A percentile compares a stretch with the other conserved stretches of the same genome.
Conservation (phyloP, 495 filamentous ascomycete genomes). For the Tuber umbilicatum region DNA sequence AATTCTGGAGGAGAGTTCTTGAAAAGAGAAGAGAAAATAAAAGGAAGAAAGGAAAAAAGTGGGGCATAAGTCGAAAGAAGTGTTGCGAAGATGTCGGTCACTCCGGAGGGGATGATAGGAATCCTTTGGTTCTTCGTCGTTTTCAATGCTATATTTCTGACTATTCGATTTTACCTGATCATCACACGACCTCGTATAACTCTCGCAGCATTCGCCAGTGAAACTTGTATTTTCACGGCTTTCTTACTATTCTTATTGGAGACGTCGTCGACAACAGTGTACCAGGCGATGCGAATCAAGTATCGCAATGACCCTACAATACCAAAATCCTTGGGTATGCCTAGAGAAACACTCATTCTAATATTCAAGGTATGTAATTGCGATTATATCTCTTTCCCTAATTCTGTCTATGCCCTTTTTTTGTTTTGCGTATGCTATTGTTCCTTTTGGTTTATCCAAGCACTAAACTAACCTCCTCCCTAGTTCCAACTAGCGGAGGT, state of each 20-base stretch:
- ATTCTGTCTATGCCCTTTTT: background rate
- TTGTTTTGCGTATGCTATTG: background rate
- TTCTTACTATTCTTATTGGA: conserved; percentile 17
- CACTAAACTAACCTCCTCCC: background rate
- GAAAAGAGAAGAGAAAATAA: background rate
- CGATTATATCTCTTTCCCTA: background rate
- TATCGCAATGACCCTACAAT: conserved; percentile 22
- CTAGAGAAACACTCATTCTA: conserved; percentile 11
- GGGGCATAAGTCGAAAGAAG: background rate
- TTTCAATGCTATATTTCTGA: conserved; percentile 20
- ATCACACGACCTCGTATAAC: conserved; percentile 23
- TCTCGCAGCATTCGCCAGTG: conserved; percentile 15
- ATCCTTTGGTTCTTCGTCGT: conserved; percentile 22
- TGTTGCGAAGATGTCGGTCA: conserved; percentile 14
- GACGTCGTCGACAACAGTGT: conserved; percentile 19
- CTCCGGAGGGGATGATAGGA: conserved; percentile 25
- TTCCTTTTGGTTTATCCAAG: background rate
- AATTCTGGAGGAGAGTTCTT: background rate
- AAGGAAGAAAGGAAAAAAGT: background rate
- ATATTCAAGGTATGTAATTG: conserved; percentile 22
- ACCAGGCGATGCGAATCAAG: conserved; percentile 20
- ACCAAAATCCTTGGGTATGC: conserved; percentile 18
- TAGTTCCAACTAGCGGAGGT: conserved; percentile 28
- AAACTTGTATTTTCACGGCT: conserved; percentile 24
- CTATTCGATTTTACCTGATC: conserved; percentile 23